Base-by-base conservation (phyloP, 2,329 filamentous ascomycete species). In the Fusarium proliferatum region DNA sequence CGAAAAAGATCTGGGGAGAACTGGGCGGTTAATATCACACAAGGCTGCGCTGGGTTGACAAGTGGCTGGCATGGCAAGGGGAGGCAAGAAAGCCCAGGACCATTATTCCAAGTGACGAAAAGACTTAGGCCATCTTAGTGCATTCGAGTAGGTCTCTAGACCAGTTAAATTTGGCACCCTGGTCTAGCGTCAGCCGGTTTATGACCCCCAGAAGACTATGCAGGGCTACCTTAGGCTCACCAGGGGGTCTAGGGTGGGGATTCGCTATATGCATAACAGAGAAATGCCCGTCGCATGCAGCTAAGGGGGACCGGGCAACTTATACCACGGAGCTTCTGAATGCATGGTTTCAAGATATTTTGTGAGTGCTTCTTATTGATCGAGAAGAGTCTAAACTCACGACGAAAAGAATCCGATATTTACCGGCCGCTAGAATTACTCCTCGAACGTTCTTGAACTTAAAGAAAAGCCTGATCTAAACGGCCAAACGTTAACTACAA, bases 241-340 rank as follows among this genome's bases (percentile, higher is more conserved):
- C 23, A 9, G 58, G 45, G 36, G 23, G 46, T 64, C 28, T 21
- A 46, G 26, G 48, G 39, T 58, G 55, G 42, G 42, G 48, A 53
- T 66, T 72, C 69, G 61, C 30, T 79, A 79, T 39, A 43, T 77
- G 77, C 77, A 79, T 79, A 71, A 34, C 11, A 34, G 34, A 30
- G 23, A 23, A 17, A 33, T 13, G 34, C 7, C 21, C 17, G n/a
- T 34, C 21, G 26, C 33, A 67, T 77, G 74, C 69, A 69, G 42
- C 38, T 78, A 78, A 42, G 57, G 76, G 68, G 76, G 74, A 39
- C 67, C 46, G 62, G 76, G 71, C 57, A 73, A 76, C 58, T 69
- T 59, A 49, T 23, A 57, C 63, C 39, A 68, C 28, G 43, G 23
- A 26, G 38, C 48, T 23, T 56, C 28, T 41, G n/a, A 66, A 53